phyloP scores from a whole-genome alignment of 331 rosid genomes.

The Erythrophleum ivorense region DNA sequence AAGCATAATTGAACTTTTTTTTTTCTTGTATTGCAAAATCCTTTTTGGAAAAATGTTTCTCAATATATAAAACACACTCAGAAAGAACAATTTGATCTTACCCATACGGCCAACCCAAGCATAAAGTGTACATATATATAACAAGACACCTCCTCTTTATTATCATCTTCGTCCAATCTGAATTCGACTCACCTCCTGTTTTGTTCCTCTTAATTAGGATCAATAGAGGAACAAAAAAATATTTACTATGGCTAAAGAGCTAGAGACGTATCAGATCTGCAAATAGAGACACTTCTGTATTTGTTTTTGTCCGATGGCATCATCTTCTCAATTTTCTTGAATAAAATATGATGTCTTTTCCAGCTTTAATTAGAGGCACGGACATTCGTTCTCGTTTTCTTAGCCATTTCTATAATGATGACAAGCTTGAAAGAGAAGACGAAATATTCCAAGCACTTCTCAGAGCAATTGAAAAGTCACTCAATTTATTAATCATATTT shows the following conservation, averaged over 20 bases:
- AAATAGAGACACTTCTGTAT: not conserved
- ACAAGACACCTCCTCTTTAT: too few relatives aligned
- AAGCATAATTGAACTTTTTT: too few relatives aligned
- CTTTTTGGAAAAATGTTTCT: too few relatives aligned
- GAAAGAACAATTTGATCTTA: too few relatives aligned
- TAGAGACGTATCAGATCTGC: not conserved
- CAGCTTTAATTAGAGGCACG: conserved; percentile 28
- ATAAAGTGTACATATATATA: not conserved
- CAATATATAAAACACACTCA: too few relatives aligned
- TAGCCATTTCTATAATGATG: conserved; percentile 26
- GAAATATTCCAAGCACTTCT: conserved; percentile 19
- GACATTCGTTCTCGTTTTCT: conserved; percentile 19
- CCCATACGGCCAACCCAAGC: too few relatives aligned
- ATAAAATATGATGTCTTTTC: conserved; percentile 34
- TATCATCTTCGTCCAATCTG: not conserved
- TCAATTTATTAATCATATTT: conserved; percentile 25
- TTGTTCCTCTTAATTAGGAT: not conserved
- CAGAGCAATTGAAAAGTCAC: conserved; percentile 30
- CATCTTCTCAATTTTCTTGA: conserved; percentile 2
- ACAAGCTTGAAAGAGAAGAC: conserved; percentile 16
- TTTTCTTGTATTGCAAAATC: too few relatives aligned
- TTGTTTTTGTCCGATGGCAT: not conserved
- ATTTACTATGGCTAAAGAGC: not conserved
- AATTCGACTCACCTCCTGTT: not conserved
- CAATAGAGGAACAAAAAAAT: not conserved